phyloP scores from a whole-genome alignment of 352 stramenopile species.

The Phytophthora citrophthora region DNA sequence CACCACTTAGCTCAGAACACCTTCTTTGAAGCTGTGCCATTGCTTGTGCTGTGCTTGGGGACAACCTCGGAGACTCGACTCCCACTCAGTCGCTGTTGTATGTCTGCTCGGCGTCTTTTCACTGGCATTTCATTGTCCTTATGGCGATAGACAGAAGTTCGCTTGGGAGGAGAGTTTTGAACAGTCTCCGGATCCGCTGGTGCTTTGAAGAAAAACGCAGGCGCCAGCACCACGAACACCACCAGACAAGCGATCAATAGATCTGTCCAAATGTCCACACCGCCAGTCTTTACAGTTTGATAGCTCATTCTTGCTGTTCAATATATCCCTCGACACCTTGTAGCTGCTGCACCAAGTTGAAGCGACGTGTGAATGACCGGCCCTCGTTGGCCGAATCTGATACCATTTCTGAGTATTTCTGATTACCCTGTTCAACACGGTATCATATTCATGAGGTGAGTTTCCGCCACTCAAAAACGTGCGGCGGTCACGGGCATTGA shows the following conservation, averaged over 20 bases:
- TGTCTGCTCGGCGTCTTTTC: slow-evolving; percentile 8
- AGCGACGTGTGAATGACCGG: slow-evolving; percentile 2
- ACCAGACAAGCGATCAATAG: slow-evolving; percentile 64
- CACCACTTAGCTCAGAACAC: slow-evolving; percentile 1
- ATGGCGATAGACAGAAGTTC: slow-evolving; percentile 3
- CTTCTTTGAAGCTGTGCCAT: slow-evolving; percentile 1
- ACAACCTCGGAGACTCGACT: not conserved
- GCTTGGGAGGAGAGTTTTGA: not conserved
- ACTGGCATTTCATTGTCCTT: not conserved
- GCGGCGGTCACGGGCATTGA: slow-evolving; percentile 27
- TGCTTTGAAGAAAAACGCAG: slow-evolving; percentile 61
- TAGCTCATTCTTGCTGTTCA: not conserved
- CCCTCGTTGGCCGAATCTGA: not conserved
- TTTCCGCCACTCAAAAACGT: slow-evolving; percentile 39
- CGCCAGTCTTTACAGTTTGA: not conserved
- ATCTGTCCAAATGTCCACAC: slow-evolving; percentile 56
- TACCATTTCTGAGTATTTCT: not conserved
- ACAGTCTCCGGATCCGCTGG: not conserved
- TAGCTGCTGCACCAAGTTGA: slow-evolving; percentile 3
- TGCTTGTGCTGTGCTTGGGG: slow-evolving; percentile 2
- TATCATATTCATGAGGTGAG: slow-evolving; percentile 10
- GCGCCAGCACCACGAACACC: slow-evolving; percentile 72
- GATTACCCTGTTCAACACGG: not conserved
- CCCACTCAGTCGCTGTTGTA: slow-evolving; percentile 12
- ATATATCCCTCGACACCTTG: not conserved